Conservation (phyloP, 768 basidiomycete genomes). For the Rhodosporidiobolus sp. region DNA sequence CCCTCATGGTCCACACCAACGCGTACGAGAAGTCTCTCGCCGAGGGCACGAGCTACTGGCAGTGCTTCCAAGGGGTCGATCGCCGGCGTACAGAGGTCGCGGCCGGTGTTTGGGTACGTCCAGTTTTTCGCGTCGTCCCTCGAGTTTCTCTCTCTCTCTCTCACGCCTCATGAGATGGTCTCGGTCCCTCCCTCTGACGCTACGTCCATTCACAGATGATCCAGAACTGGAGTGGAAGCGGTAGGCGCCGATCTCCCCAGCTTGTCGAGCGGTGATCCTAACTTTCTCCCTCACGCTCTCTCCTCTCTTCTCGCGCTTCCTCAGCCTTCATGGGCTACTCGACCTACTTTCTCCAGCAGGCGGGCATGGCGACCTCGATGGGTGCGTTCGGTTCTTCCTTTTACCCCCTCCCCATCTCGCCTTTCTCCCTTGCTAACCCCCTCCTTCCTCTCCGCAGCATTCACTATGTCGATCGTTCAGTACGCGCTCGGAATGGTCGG, state of each 20-base stretch:
- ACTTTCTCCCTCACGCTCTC: conserved; percentile 2
- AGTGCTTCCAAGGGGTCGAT: conserved; percentile 50
- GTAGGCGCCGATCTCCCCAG: no score
- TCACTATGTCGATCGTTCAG: conserved; percentile 13
- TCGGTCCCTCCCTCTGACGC: no score
- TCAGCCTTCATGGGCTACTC: conserved; percentile 14
- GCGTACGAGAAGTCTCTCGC: conserved; percentile 49
- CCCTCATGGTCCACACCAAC: conserved; percentile 50
- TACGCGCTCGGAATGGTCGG: conserved; percentile 47
- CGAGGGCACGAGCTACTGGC: conserved; percentile 48
- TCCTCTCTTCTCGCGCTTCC: conserved; percentile 57
- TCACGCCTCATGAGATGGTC: no score
- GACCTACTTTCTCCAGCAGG: conserved; percentile 43
- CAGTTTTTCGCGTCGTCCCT: conserved; percentile 11
- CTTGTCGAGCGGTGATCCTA: no score
- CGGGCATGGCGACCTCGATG: conserved; percentile 45
- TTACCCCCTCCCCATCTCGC: not conserved
- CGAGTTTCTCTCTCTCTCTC: no score
- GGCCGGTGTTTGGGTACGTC: conserved; percentile 38
- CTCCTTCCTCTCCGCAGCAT: not conserved
- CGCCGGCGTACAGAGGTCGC: conserved; percentile 55
- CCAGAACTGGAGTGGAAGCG: no score
- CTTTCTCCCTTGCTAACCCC: no score
- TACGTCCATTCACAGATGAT: no score
- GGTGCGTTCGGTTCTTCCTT: conserved; percentile 39